Evolutionary conservation across 805 yeast genomes (phyloP).

Genomic region (Kazachstania viticola): DNA sequence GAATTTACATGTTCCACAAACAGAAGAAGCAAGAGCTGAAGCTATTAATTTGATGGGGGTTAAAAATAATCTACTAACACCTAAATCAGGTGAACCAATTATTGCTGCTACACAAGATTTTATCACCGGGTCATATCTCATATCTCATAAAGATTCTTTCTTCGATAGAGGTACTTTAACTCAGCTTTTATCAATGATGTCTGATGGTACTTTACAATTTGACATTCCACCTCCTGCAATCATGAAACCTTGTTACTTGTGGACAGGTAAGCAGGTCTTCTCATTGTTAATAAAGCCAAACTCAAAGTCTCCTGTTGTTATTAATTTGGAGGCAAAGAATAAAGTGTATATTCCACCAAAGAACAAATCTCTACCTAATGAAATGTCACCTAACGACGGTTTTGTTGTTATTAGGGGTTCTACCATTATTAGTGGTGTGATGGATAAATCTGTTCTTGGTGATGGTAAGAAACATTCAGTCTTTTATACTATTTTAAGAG

Average conservation of each 20-base stretch:
- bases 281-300: constrained; percentile 81
- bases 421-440: constrained; percentile 77
- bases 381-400: constrained; percentile 97
- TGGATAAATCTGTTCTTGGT: constrained; percentile 94
- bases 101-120: constrained; percentile 99
- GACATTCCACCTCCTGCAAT: constrained; percentile 95
- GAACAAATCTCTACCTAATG: constrained; percentile 55
- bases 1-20: constrained; percentile 98
- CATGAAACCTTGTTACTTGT: constrained; percentile 72
- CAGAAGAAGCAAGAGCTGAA: constrained; percentile 97
- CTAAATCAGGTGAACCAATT: constrained; percentile 96
- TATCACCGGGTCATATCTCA: constrained; percentile 89
- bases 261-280: constrained; percentile 98
- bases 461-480: constrained; percentile 98
- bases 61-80: constrained; percentile 85
- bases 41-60: constrained; percentile 99
- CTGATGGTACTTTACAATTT: constrained; percentile 77
- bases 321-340: constrained; percentile 89
- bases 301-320: constrained; percentile 58
- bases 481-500: constrained; percentile 87
- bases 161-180: constrained; percentile 77
- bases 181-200: constrained; percentile 87
- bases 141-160: constrained; percentile 88
- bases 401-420: constrained; percentile 86
- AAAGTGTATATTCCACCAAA: constrained; percentile 78